A percentile compares a stretch with the other conserved stretches of the same genome.
These are phyloP conservation scores for Rhizoctonia solani DNA, from an alignment of 1,284 basidiomycete species.

Conservation along the genomic window DNA sequence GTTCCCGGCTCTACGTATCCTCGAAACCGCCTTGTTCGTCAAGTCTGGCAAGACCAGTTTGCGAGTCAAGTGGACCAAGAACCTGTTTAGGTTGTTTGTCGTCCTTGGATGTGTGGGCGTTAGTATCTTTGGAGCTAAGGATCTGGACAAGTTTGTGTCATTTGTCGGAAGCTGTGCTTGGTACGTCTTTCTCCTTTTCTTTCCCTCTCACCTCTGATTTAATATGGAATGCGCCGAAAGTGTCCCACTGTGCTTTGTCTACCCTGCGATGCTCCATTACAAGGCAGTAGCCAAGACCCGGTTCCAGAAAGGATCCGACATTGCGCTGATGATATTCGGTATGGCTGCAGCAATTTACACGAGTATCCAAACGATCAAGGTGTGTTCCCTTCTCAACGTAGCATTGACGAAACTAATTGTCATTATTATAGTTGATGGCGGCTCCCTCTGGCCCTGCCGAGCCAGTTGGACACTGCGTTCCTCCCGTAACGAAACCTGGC, in stretches of 20 bases:
- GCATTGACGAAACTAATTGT: not conserved
- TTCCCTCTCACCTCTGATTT: conserved; percentile 1
- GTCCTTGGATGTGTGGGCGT: conserved; percentile 77
- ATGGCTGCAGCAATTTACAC: conserved; percentile 83
- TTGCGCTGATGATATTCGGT: conserved; percentile 82
- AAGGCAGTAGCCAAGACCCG: conserved; percentile 81
- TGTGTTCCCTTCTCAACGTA: conserved; percentile 44
- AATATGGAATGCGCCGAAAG: conserved; percentile 51
- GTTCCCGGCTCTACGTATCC: conserved; percentile 95
- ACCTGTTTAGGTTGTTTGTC: conserved; percentile 78
- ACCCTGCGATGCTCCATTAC: conserved; percentile 93
- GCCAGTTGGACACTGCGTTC: conserved; percentile 42
- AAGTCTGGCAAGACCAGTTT: conserved; percentile 78
- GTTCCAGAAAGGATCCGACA: conserved; percentile 73
- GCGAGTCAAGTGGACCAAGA: conserved; percentile 89
- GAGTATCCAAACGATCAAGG: conserved; percentile 75
- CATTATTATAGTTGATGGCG: conserved; percentile 48
- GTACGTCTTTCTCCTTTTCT: conserved; percentile 55
- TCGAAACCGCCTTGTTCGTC: conserved; percentile 93
- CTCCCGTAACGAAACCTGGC: not conserved
- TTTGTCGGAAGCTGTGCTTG: conserved; percentile 94
- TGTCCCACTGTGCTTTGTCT: conserved; percentile 92
- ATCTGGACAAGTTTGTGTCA: conserved; percentile 96
- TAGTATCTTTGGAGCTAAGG: conserved; percentile 83
- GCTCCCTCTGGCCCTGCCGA: conserved; percentile 38